phyloP scores from a whole-genome alignment of 2,329 filamentous ascomycete species.

The Fonsecaea nubica region DNA sequence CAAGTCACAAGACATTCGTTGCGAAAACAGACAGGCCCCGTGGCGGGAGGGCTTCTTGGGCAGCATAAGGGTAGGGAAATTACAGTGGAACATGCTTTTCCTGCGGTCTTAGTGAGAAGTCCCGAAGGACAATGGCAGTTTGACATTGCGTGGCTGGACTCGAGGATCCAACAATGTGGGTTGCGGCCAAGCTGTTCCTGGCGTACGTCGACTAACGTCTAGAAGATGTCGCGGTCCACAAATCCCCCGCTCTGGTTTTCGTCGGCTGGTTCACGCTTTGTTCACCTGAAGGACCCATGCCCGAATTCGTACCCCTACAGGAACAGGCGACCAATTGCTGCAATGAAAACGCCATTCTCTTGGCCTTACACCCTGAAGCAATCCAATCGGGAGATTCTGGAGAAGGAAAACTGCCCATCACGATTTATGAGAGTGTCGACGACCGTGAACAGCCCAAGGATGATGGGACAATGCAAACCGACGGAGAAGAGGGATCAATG shows the following conservation, averaged over 20 bases:
- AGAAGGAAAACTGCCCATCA: constrained; percentile 83
- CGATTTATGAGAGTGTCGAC: constrained; percentile 84
- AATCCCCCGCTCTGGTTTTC: constrained; percentile 78
- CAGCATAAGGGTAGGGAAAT: constrained; percentile 90
- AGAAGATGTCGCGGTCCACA: constrained; percentile 86
- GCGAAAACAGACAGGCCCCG: constrained; percentile 73
- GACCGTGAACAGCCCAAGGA: constrained; percentile 70
- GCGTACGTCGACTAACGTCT: constrained; percentile 23
- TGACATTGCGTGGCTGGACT: constrained; percentile 73
- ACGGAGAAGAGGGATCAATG: constrained; percentile 60
- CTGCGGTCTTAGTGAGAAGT: constrained; percentile 67
- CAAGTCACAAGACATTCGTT: constrained; percentile 91
- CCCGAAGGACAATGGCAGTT: constrained; percentile 66
- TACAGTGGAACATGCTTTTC: constrained; percentile 91
- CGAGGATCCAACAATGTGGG: constrained; percentile 84
- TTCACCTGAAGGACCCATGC: constrained; percentile 72
- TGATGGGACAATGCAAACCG: constrained; percentile 56
- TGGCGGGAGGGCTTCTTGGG: constrained; percentile 87
- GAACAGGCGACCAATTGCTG: constrained; percentile 70
- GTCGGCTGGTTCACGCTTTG: constrained; percentile 92
- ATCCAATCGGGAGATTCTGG: constrained; percentile 59
- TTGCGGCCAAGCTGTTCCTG: constrained; percentile 31
- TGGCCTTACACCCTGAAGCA: constrained; percentile 79
- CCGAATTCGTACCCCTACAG: constrained; percentile 74
- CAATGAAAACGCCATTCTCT: constrained; percentile 83